Percentiles rank a stretch among this genome's conserved stretches.
phyloP scores from a whole-genome alignment of 352 stramenopile genomes.

The Stramenopiles sp. region DNA sequence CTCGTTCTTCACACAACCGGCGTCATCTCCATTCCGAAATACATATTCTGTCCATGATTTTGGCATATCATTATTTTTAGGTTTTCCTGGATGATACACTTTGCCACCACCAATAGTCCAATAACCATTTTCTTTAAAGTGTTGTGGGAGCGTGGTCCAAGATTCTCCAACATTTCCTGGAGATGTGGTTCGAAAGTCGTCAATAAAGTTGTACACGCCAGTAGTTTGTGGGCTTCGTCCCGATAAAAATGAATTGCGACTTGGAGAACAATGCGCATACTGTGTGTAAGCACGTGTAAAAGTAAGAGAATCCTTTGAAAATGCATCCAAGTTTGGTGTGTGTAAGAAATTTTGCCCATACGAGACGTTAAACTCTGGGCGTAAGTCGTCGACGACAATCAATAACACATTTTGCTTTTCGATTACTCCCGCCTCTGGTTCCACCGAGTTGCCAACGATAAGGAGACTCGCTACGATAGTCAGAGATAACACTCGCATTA shows the following conservation, averaged over 20 bases:
- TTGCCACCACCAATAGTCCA: slow-evolving; percentile 16
- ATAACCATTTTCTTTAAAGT: slow-evolving; percentile 12
- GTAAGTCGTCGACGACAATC: slow-evolving; percentile 20
- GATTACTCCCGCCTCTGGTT: too few species aligned
- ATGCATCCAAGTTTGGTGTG: slow-evolving; percentile 11
- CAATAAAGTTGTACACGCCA: slow-evolving; percentile 19
- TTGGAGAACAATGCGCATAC: slow-evolving; percentile 16
- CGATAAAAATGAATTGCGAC: slow-evolving; percentile 17
- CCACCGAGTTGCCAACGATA: too few species aligned
- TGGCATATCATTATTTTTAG: slow-evolving; percentile 2
- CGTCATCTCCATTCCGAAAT: background rate
- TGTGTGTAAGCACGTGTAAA: slow-evolving; percentile 19
- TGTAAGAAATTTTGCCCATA: background rate
- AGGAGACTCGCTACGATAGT: too few species aligned
- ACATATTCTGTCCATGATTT: background rate
- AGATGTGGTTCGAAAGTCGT: slow-evolving; percentile 15
- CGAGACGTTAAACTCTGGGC: slow-evolving; percentile 13
- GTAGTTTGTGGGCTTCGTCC: slow-evolving; percentile 16
- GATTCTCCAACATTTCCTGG: background rate
- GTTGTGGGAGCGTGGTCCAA: slow-evolving; percentile 19
- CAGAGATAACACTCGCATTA: too few species aligned
- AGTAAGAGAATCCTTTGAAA: background rate
- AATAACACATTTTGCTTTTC: slow-evolving; percentile 20
- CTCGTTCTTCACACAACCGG: background rate
- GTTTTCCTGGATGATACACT: slow-evolving; percentile 16